Base-by-base conservation (phyloP, 2,329 filamentous ascomycete species). In the Trichoderma sp. region DNA sequence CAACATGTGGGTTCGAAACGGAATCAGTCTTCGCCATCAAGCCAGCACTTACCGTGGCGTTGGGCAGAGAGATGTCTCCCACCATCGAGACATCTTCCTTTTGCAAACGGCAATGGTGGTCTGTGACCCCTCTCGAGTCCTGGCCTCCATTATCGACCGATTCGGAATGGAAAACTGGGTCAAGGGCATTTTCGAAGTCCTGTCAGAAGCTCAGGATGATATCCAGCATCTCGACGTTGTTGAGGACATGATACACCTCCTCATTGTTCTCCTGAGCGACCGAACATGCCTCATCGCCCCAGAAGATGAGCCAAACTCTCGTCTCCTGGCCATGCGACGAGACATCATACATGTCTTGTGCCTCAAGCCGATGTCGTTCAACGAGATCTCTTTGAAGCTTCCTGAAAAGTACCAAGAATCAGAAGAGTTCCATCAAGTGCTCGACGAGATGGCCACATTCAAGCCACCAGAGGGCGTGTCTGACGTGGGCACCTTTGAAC, bases 1-100 rank as follows among this genome's bases (percentile, higher is more conserved):
- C 19, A 92, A 93, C 59, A 96, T 98, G 88, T 99, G 96, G 95
- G 94, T 99, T 68, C 88, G 95, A 64, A 99, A 99, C 74, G 95
- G 95, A 2, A 92, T 99, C 73, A 98, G 94, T 72, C 84, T 99
- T 59, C 88, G 94, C 45, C 95, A 99, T 75, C 95, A 99, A 77
- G 95, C 96, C 75, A 90, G 90, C 60, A 95, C 93, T 19, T 99
- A 99, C 75, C 89, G 93, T 17, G 93, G 92, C 47, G 92, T 97
- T 15, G 87, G 88, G 12, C 92, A 96, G 72, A 85, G 95, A 69
- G 95, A 99, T 76, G 91, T 97, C 21, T 93, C 92, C 1, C 94
- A 97, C 72, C 94, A 97, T 72, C 88, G 95, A 66, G 96, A 99
- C 74, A 91, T 99, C 51, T 96, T 98, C 76, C 85, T 99, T 57